Evolutionary conservation across 148 eudicot genomes (phyloP).

Genomic region (Gaultheria prostrata): DNA sequence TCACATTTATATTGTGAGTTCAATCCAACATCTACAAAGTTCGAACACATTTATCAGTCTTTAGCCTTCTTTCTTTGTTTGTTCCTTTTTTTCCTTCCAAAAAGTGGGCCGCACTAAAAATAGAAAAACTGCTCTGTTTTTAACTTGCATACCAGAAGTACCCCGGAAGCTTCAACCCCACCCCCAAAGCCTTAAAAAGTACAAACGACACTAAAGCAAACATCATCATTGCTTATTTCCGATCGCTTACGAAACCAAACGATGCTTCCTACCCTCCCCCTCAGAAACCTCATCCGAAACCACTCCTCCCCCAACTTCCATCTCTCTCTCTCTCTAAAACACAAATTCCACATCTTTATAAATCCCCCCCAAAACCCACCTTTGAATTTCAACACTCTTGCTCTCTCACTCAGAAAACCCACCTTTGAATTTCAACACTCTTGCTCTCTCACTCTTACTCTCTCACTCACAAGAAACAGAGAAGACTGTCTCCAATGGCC

Average conservation of each 20-base stretch:
- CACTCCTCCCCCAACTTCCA: too few relatives aligned
- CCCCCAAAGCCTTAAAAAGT: too few relatives aligned
- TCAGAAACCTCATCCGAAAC: conserved; percentile 3
- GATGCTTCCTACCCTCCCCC: conserved; percentile 18
- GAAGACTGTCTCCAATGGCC: conserved; percentile 2
- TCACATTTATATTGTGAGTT: too few relatives aligned
- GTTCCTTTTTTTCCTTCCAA: neutral
- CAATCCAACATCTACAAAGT: too few relatives aligned
- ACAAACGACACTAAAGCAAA: neutral
- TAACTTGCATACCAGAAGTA: neutral
- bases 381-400: neutral
- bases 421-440: conserved; percentile 10
- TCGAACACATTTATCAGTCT: too few relatives aligned
- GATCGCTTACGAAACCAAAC: neutral
- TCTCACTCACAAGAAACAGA: neutral
- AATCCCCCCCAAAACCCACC: neutral
- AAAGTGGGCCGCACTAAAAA: neutral
- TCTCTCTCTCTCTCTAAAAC: neutral
- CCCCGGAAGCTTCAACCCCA: neutral
- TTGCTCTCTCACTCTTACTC: neutral
- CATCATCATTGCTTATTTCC: too few relatives aligned
- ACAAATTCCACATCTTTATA: conserved; percentile 7
- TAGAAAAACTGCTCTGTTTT: neutral
- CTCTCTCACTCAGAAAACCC: neutral
- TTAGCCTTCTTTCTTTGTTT: neutral